Evolutionary conservation across 345 rosid genomes (phyloP).

Genomic region (Lepidium sativum): DNA sequence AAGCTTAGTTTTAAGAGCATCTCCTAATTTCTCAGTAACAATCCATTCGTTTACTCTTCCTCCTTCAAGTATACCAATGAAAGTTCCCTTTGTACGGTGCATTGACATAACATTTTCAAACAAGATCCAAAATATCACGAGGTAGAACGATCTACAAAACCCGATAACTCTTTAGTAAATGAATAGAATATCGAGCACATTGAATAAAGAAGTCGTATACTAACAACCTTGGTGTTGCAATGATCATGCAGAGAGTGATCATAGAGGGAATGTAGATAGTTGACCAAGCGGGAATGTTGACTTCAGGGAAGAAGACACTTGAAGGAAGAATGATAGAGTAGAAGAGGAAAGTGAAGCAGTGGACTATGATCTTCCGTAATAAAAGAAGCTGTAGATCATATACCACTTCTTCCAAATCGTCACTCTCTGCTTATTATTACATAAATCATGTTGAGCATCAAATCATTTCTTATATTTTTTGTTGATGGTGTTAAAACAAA

Average conservation of each 20-base stretch:
- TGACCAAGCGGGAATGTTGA: conserved; percentile 27
- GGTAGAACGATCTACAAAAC: conserved; percentile 45
- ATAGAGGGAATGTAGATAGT: conserved; percentile 25
- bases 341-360: conserved; percentile 28
- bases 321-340: conserved; percentile 27
- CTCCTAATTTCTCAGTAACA: conserved; percentile 86
- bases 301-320: conserved; percentile 21
- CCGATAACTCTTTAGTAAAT: too few species aligned
- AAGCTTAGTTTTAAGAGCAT: conserved; percentile 44
- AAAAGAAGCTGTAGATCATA: conserved; percentile 35
- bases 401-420: conserved; percentile 27
- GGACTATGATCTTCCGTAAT: conserved; percentile 25
- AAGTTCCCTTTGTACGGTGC: conserved; percentile 55
- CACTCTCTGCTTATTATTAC: conserved; percentile 25
- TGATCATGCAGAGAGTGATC: conserved; percentile 26
- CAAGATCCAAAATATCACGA: conserved; percentile 45
- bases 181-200: too few species aligned
- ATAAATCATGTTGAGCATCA: neutral
- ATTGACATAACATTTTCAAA: conserved; percentile 59
- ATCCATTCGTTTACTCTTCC: conserved; percentile 95
- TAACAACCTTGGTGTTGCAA: conserved; percentile 33
- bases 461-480: too few species aligned
- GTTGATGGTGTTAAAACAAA: too few species aligned
- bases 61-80: conserved; percentile 71
- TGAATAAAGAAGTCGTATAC: too few species aligned